These are phyloP conservation scores for Penicillium ochrochloron DNA, from an alignment of 495 filamentous ascomycete species.

Conservation along the genomic window DNA sequence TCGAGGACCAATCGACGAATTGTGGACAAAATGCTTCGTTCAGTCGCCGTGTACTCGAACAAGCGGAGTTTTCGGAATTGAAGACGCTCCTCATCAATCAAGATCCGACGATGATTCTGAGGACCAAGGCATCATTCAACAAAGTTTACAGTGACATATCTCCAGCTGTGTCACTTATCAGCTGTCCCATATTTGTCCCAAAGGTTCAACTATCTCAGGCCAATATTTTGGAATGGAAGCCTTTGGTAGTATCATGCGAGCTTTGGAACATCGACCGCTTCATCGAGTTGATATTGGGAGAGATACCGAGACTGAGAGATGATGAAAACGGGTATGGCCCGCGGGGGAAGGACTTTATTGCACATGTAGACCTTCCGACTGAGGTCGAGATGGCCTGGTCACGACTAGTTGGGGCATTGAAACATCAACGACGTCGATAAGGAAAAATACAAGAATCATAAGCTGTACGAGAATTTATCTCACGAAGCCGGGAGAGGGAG, in stretches of 20 bases:
- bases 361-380: constrained; percentile 39
- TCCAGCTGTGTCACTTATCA: constrained; percentile 25
- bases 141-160: constrained; percentile 29
- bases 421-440: neutral
- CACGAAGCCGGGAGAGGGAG: neutral
- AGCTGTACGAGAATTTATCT: no score
- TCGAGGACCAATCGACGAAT: constrained; percentile 45
- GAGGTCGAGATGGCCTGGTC: constrained; percentile 37
- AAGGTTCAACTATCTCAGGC: constrained; percentile 21
- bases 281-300: constrained; percentile 36
- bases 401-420: constrained; percentile 2
- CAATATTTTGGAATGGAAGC: neutral
- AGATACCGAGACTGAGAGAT: constrained; percentile 42
- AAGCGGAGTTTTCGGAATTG: constrained; percentile 18
- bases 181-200: constrained; percentile 40
- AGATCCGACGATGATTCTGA: constrained; percentile 44
- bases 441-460: neutral
- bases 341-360: constrained; percentile 39
- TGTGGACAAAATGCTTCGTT: constrained; percentile 41
- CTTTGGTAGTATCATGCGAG: neutral
- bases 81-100: constrained; percentile 36
- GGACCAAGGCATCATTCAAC: constrained; percentile 41
- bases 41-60: constrained; percentile 33
- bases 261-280: constrained; percentile 37
- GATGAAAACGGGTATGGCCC: constrained; percentile 45